phyloP scores from a whole-genome alignment of 768 basidiomycete species.

The Kwoniella botswanensis region DNA sequence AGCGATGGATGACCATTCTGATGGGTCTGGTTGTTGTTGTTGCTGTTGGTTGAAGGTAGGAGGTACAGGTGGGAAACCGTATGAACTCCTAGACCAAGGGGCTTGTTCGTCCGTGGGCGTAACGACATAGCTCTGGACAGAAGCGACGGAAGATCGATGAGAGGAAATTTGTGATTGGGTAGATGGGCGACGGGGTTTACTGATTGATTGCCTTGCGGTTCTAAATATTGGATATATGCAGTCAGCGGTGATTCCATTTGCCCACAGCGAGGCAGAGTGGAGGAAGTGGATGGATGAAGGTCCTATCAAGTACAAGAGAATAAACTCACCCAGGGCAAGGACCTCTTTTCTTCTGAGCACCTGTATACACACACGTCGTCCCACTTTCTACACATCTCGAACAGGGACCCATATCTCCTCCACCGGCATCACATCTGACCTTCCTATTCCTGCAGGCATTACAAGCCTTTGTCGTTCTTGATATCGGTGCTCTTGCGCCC shows the following conservation, averaged over 20 bases:
- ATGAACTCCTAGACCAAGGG: conserved; percentile 21
- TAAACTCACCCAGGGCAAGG: conserved; percentile 52
- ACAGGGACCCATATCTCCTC: conserved; percentile 41
- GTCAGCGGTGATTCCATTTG: not conserved
- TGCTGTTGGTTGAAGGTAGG: not conserved
- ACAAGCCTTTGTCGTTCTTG: conserved; percentile 56
- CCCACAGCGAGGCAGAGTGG: too few relatives aligned
- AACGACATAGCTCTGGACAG: conserved; percentile 23
- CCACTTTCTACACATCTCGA: conserved; percentile 52
- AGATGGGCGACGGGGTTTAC: conserved; percentile 28
- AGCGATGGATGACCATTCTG: conserved; percentile 28
- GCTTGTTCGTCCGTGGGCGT: conserved; percentile 34
- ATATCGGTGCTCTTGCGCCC: conserved; percentile 51
- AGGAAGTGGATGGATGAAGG: not conserved
- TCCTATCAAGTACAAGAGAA: too few relatives aligned
- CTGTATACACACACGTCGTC: conserved; percentile 51
- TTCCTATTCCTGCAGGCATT: conserved; percentile 55
- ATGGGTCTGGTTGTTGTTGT: conserved; percentile 10
- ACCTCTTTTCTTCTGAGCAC: conserved; percentile 55
- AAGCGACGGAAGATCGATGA: conserved; percentile 21
- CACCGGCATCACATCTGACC: conserved; percentile 57
- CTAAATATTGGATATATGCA: conserved; percentile 2
- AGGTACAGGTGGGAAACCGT: conserved; percentile 28
- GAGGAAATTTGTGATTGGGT: conserved; percentile 20
- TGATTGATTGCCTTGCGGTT: conserved; percentile 26